Evolutionary conservation across 257 asterid genomes (phyloP), one percentile per base, ranked within the genome.

Genomic region (Marsdenia floribunda): DNA sequence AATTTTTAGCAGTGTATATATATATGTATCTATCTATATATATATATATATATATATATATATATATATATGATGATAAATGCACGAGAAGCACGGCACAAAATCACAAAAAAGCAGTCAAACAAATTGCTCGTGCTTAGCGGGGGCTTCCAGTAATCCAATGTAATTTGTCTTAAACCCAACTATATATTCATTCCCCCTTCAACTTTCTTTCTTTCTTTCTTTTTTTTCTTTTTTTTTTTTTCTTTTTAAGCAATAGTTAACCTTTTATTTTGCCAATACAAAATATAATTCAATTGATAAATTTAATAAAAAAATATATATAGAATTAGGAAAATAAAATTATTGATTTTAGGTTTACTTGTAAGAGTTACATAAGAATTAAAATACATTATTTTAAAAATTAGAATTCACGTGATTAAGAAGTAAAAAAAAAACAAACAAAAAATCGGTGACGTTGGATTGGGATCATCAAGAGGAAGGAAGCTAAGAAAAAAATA

Each of bases 401-500:
- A n/a, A n/a, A n/a, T n/a, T n/a, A n/a, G n/a, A n/a, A n/a, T n/a
- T n/a, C 79, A 75, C 78, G 58, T 40, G 76, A 33, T 24, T 15
- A 18, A 63, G 21, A 2, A 4, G 14, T 69, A 75, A 55, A 15
- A 33, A 33, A 63, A 15, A 76, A 73, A 71, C 46, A 50, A 59
- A 24, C 9, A 24, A 16, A 76, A 75, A 67, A 64, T 0, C 33
- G 33, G 33, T 53, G 86, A 80, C 73, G 37, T 59, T 15, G 49
- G 77, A 40, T 54, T 21, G 54, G 21, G 35, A 73, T 38, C 44
- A 74, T 72, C 58, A 37, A 42, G 81, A 75, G 81, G 49, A 44
- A 44, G 46, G 13, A 11, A 44, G 49, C 12, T 44, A 44, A 6
- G 49, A 44, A 44, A 7, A 44, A 44, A 7, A 44, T 1, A 42